Conservation (phyloP, 352 stramenopile species). For the Lagenidium sp. region DNA sequence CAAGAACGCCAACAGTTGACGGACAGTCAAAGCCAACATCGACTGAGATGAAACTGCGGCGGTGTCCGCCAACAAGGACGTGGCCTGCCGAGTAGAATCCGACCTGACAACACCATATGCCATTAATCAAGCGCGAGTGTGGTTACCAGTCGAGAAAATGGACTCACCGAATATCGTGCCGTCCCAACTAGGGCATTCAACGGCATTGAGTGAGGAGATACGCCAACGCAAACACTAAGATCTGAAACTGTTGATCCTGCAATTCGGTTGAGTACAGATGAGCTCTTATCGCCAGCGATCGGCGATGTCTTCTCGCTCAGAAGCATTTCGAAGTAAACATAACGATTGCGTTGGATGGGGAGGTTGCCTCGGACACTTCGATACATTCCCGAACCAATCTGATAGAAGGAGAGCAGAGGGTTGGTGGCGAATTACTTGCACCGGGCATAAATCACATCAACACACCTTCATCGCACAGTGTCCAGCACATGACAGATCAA, state of each 20-base stretch:
- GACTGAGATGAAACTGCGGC: slow-evolving; percentile 45
- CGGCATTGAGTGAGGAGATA: slow-evolving; percentile 67
- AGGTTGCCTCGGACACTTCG: slow-evolving; percentile 64
- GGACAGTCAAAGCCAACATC: slow-evolving; percentile 42
- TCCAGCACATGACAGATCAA: slow-evolving; percentile 76
- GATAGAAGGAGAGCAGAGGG: background rate
- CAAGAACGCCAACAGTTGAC: slow-evolving; percentile 69
- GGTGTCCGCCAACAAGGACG: slow-evolving; percentile 54
- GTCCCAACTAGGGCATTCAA: slow-evolving; percentile 76
- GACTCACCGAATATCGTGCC: slow-evolving; percentile 63
- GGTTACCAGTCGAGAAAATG: background rate
- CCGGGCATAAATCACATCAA: background rate
- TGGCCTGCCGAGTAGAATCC: slow-evolving; percentile 77
- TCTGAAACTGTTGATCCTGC: no score
- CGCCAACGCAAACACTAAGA: slow-evolving; percentile 67
- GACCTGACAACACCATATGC: slow-evolving; percentile 28
- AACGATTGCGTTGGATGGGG: slow-evolving; percentile 48
- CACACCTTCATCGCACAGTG: slow-evolving; percentile 76
- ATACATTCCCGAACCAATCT: slow-evolving; percentile 61
- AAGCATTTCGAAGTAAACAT: slow-evolving; percentile 85
- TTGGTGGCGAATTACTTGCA: no score
- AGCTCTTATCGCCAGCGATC: slow-evolving; percentile 13
- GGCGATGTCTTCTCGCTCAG: slow-evolving; percentile 38
- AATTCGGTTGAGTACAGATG: no score
- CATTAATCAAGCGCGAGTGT: background rate